These are phyloP conservation scores for Candida insectalens DNA, from an alignment of 805 yeast genomes.

Conservation along the genomic window DNA sequence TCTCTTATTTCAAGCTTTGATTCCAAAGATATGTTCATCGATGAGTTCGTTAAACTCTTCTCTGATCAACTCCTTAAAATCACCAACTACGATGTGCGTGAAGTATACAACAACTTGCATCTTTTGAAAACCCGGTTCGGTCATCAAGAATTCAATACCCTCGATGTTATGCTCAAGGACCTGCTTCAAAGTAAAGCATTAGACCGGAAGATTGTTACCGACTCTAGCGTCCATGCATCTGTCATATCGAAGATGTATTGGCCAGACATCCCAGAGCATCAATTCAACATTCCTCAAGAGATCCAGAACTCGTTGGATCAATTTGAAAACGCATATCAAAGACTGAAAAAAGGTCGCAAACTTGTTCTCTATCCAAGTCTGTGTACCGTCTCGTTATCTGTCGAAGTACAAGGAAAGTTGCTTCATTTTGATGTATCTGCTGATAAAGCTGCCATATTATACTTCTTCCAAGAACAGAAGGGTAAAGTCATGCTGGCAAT, in stretches of 20 bases:
- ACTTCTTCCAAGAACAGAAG: slow-evolving; percentile 16
- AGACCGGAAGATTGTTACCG: slow-evolving; percentile 21
- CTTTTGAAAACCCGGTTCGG: slow-evolving; percentile 58
- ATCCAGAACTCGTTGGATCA: slow-evolving; percentile 31
- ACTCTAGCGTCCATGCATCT: slow-evolving; percentile 39
- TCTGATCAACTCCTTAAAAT: slow-evolving; percentile 44
- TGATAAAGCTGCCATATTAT: slow-evolving; percentile 53
- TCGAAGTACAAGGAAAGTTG: slow-evolving; percentile 39
- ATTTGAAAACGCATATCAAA: slow-evolving; percentile 33
- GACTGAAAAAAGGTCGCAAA: slow-evolving; percentile 45
- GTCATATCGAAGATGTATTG: slow-evolving; percentile 74
- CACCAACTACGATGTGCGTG: slow-evolving; percentile 29
- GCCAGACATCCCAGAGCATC: slow-evolving; percentile 46
- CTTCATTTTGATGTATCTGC: slow-evolving; percentile 46
- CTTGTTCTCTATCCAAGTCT: slow-evolving; percentile 46
- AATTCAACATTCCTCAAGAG: slow-evolving; percentile 38
- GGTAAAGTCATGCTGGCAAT: slow-evolving; percentile 18
- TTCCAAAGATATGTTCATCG: slow-evolving; percentile 52
- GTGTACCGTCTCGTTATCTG: slow-evolving; percentile 53
- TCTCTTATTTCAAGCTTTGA: slow-evolving; percentile 66
- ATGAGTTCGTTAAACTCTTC: slow-evolving; percentile 53
- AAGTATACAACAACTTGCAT: slow-evolving; percentile 33
- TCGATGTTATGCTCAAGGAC: slow-evolving; percentile 82
- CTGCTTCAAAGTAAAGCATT: slow-evolving; percentile 44
- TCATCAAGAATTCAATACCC: slow-evolving; percentile 49